Evolutionary conservation across 257 asterid species (phyloP), one percentile per base, ranked within the genome.

Genomic region (Solanum clarkiae): DNA sequence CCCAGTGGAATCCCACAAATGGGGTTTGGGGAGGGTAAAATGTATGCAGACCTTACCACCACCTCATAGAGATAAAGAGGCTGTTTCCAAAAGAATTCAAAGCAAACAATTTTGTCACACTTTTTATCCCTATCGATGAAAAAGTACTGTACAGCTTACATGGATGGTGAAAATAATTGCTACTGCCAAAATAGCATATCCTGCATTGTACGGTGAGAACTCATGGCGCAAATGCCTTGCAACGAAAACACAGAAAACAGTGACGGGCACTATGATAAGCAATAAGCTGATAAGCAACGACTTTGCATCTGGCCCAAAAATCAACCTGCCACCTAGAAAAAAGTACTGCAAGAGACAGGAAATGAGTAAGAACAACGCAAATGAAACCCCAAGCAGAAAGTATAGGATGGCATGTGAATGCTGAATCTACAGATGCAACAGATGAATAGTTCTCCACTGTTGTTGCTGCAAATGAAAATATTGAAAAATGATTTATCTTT

Each of bases 291-390:
- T 92, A 55, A 97, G 95, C 95, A 97, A 88, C 15, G 99, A 95
- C 90, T 90, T 94, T 40, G 99, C 99, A 90, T 97, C 98, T 15
- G 99, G 99, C 86, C 99, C 99, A 92, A 97, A 95, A 62, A 97
- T 94, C 94, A 97, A 89, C 90, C 99, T 94, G 90, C 99, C 99
- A 54, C 97, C 93, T 17, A 97, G 87, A 85, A 92, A 92, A 90
- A 97, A 97, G 36, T 92, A 94, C 99, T 96, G 99, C 92, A 93
- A 82, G 87, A 87, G 85, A 87, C 69, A 53, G 56, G 66, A 53
- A 53, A 79, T 53, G 83, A 79, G 83, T 79, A 29, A 53, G 13
- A 84, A 51, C 20, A 85, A 86, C 82, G 51, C 70, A 68, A 86
- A 84, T 80, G 80, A 86, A 29, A 75, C 79, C 17, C 24, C 85